Percentiles rank a stretch among this genome's conserved stretches.
These are phyloP conservation scores for Russula earlei DNA, from an alignment of 768 basidiomycete species.

Conservation along the genomic window DNA sequence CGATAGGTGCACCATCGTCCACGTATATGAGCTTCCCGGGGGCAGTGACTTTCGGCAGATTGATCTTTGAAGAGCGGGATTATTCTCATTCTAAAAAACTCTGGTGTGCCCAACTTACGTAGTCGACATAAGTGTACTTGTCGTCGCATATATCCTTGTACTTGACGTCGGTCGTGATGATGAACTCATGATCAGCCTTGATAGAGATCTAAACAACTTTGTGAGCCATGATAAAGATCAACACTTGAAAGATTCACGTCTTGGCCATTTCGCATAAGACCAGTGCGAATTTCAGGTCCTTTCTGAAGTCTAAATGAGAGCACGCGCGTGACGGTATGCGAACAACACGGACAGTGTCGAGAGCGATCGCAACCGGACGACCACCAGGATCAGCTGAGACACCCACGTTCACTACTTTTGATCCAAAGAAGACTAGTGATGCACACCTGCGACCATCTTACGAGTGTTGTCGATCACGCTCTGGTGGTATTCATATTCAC, in stretches of 20 bases:
- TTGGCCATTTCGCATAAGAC: slow-evolving; percentile 73
- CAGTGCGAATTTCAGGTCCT: slow-evolving; percentile 99
- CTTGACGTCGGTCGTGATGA: slow-evolving; percentile 73
- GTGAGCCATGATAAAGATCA: slow-evolving; percentile 1
- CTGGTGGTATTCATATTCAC: slow-evolving; percentile 96
- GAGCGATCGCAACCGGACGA: slow-evolving; percentile 92
- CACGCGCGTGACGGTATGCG: not conserved
- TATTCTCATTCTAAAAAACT: not conserved
- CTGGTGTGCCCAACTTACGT: slow-evolving; percentile 44
- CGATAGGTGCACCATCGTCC: slow-evolving; percentile 65
- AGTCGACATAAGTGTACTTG: slow-evolving; percentile 87
- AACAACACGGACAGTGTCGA: slow-evolving; percentile 72
- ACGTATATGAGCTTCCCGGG: slow-evolving; percentile 98
- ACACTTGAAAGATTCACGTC: slow-evolving; percentile 46
- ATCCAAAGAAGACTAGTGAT: not conserved
- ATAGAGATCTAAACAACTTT: slow-evolving; percentile 56
- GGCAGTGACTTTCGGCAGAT: slow-evolving; percentile 90
- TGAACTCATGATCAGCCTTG: slow-evolving; percentile 89
- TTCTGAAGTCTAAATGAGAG: slow-evolving; percentile 44
- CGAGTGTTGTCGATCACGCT: slow-evolving; percentile 97
- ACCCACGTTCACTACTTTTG: not conserved
- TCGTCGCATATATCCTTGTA: slow-evolving; percentile 73
- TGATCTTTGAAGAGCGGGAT: slow-evolving; percentile 40
- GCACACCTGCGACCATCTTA: slow-evolving; percentile 68
- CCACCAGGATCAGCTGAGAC: slow-evolving; percentile 54